Conservation (phyloP, 2,329 filamentous ascomycete genomes). For the Emergomyces africanus region DNA sequence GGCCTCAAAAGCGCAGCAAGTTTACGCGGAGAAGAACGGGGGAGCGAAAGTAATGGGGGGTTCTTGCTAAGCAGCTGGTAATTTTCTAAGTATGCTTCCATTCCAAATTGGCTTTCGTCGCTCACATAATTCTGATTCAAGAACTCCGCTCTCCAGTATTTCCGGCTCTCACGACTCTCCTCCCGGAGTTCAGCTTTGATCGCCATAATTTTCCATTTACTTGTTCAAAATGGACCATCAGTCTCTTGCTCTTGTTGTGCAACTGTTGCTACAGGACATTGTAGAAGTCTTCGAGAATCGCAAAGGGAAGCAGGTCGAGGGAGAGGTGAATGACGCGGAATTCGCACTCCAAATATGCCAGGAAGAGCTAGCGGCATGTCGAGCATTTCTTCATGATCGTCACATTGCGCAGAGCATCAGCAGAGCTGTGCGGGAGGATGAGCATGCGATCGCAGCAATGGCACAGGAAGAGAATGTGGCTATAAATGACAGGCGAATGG, state of each 20-base stretch:
- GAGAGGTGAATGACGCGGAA: background rate
- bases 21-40: background rate
- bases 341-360: background rate
- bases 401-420: background rate
- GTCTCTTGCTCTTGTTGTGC: background rate
- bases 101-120: no score
- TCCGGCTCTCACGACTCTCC: background rate
- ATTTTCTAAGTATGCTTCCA: background rate
- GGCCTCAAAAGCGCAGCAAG: background rate
- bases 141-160: no score
- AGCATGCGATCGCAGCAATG: background rate
- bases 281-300: background rate
- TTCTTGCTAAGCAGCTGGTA: background rate
- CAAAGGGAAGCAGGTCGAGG: background rate
- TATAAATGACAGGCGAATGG: background rate
- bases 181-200: no score
- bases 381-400: background rate
- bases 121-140: no score
- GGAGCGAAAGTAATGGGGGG: background rate
- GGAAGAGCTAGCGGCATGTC: background rate
- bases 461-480: background rate
- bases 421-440: background rate
- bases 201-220: background rate
- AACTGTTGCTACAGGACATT: background rate
- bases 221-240: background rate